Evolutionary conservation across 2,329 filamentous ascomycete genomes (phyloP).

Genomic region (Penicillium hesseltinei): DNA sequence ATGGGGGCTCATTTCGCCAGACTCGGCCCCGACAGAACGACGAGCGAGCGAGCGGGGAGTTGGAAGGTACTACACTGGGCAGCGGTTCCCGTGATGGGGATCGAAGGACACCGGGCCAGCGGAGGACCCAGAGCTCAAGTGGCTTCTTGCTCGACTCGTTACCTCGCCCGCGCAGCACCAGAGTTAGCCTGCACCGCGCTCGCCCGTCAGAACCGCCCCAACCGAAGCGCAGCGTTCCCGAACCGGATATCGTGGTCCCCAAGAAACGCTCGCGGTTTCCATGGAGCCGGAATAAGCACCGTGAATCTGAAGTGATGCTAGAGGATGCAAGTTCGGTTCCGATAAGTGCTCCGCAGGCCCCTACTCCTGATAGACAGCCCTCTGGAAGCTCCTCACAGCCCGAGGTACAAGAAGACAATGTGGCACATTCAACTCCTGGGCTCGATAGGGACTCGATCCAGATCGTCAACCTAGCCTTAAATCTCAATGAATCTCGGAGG

Average conservation of each 20-base stretch:
- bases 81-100: conserved; percentile 38
- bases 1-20: conserved; percentile 21
- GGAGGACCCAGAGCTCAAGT: conserved; percentile 35
- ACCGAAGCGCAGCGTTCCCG: conserved; percentile 43
- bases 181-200: conserved; percentile 25
- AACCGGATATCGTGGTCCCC: conserved; percentile 32
- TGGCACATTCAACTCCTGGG: conserved; percentile 29
- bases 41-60: conserved; percentile 31
- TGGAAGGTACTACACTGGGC: conserved; percentile 39
- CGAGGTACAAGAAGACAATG: conserved; percentile 8
- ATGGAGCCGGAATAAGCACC: conserved; percentile 35
- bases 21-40: conserved; percentile 27
- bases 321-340: conserved; percentile 13
- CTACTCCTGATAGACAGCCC: conserved; percentile 13
- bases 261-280: conserved; percentile 39
- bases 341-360: conserved; percentile 9
- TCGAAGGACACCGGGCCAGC: conserved; percentile 23
- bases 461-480: conserved; percentile 90
- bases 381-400: conserved; percentile 16
- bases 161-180: conserved; percentile 28
- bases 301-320: conserved; percentile 32
- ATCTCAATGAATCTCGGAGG: conserved; percentile 73
- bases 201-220: conserved; percentile 30
- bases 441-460: conserved; percentile 77
- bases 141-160: conserved; percentile 48